phyloP scores from a whole-genome alignment of 192 early-diverging fungal species.

The Lobulomyces angularis region DNA sequence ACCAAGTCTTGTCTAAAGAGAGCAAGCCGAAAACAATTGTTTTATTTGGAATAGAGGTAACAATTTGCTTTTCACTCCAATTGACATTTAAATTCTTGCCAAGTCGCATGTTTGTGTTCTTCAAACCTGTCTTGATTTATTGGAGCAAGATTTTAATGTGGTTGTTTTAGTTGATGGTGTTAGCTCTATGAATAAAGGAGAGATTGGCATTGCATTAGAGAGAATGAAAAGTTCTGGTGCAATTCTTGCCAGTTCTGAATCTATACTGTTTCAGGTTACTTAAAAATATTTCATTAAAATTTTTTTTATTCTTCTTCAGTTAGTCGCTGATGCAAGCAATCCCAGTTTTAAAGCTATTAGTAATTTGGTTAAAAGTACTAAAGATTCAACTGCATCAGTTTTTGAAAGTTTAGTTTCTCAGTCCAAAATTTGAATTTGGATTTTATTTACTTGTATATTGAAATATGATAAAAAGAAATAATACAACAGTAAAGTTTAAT shows the following conservation, averaged over 20 bases:
- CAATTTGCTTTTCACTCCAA: background rate
- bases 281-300: no score
- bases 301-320: conserved; percentile 33
- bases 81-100: conserved; percentile 1
- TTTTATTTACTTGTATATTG: no score
- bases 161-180: conserved; percentile 89
- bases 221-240: conserved; percentile 21
- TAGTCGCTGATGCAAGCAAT: conserved; percentile 60
- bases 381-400: conserved; percentile 34
- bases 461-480: no score
- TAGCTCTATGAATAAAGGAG: conserved; percentile 69
- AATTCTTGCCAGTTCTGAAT: conserved; percentile 29
- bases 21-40: conserved; percentile 52
- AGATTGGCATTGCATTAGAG: conserved; percentile 69
- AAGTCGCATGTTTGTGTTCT: conserved; percentile 88
- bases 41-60: conserved; percentile 82
- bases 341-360: conserved; percentile 70
- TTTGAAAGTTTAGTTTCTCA: conserved; percentile 24
- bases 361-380: conserved; percentile 73
- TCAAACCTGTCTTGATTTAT: conserved; percentile 85
- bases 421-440: no score
- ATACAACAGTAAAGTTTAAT: no score
- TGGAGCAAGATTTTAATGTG: conserved; percentile 64
- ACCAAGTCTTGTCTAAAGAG: conserved; percentile 29
- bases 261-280: no score